These are phyloP conservation scores for Kazachstania martiniae DNA, from an alignment of 805 yeast species.

Conservation along the genomic window DNA sequence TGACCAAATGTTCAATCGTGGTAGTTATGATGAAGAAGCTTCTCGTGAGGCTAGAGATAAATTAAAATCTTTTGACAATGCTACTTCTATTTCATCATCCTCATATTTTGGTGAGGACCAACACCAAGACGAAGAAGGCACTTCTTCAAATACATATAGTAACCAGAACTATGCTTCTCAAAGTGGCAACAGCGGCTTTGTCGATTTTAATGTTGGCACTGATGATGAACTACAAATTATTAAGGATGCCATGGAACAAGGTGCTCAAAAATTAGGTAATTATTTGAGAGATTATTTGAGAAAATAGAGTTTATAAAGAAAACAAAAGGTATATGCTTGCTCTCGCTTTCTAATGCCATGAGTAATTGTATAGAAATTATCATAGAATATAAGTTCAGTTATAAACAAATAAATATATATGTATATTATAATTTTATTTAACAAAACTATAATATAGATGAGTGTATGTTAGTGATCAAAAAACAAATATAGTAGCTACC, in stretches of 20 bases:
- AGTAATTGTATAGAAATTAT: too few relatives aligned
- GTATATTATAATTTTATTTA: too few relatives aligned
- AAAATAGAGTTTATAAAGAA: conserved; percentile 13
- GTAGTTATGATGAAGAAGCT: conserved; percentile 65
- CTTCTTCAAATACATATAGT: conserved; percentile 7
- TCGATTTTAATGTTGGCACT: conserved; percentile 62
- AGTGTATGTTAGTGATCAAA: too few relatives aligned
- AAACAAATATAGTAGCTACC: too few relatives aligned
- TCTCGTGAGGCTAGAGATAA: conserved; percentile 75
- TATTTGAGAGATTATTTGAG: conserved; percentile 78
- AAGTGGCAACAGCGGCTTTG: conserved; percentile 38
- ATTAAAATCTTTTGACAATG: conserved; percentile 71
- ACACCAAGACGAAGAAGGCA: conserved; percentile 25
- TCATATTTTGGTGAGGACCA: conserved; percentile 87
- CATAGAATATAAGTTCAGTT: too few relatives aligned
- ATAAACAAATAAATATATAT: too few relatives aligned
- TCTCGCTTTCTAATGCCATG: too few relatives aligned
- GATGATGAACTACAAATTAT: conserved; percentile 81
- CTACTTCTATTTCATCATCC: conserved; percentile 83
- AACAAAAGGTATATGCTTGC: too few relatives aligned
- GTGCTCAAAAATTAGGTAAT: conserved; percentile 81
- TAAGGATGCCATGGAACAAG: conserved; percentile 87
- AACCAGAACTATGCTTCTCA: conserved; percentile 1
- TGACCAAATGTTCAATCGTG: conserved; percentile 88
- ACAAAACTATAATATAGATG: too few relatives aligned